Conservation (phyloP, 208 protist genomes). For the Crithidia bombi region DNA sequence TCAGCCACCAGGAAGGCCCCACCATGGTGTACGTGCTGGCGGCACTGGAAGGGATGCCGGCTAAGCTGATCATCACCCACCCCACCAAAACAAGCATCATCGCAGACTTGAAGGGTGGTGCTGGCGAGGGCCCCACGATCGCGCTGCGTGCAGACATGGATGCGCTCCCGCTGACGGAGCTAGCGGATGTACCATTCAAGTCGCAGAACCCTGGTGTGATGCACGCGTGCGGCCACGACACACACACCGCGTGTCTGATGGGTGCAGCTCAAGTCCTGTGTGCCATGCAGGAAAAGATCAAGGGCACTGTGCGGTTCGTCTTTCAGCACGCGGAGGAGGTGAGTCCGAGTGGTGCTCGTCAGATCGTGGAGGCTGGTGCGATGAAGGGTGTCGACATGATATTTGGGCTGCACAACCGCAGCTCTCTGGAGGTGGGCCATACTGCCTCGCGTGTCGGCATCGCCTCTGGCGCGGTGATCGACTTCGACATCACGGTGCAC, state of each 20-base stretch:
- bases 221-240: constrained; percentile 70
- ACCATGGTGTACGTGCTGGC: constrained; percentile 61
- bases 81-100: constrained; percentile 45
- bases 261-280: constrained; percentile 60
- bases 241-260: constrained; percentile 63
- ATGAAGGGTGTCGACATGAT: constrained; percentile 57
- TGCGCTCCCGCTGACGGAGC: constrained; percentile 63
- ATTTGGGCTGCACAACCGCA: constrained; percentile 59
- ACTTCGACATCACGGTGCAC: constrained; percentile 68
- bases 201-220: constrained; percentile 55
- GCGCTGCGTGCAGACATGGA: constrained; percentile 66
- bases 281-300: constrained; percentile 48
- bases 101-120: constrained; percentile 54
- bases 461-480: constrained; percentile 53
- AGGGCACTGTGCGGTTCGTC: constrained; percentile 72
- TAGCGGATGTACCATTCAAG: constrained; percentile 47
- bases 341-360: constrained; percentile 47
- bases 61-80: constrained; percentile 34
- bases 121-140: constrained; percentile 43
- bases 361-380: constrained; percentile 50
- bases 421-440: constrained; percentile 19
- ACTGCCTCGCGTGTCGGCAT: constrained; percentile 35
- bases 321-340: constrained; percentile 75
- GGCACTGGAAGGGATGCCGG: constrained; percentile 40
- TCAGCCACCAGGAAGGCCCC: constrained; percentile 53